Base-by-base conservation (phyloP, 345 rosid genomes). In the Psidium guajava region DNA sequence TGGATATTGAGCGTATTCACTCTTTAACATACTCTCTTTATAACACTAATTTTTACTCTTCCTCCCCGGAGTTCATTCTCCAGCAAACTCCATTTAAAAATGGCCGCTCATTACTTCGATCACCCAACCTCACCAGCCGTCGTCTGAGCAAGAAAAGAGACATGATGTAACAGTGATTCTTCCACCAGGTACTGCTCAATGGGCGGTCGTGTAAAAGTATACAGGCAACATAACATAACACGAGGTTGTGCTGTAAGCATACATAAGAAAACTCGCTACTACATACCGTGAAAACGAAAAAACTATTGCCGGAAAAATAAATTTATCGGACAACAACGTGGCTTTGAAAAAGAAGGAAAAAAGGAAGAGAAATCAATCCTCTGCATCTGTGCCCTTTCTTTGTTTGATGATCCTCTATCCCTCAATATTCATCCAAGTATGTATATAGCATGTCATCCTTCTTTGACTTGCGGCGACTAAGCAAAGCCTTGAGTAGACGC, bases 391-490 rank as follows among this genome's bases (percentile, higher is more conserved):
- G 61, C 50, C 27, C 54, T 56, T 58, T 61, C 84, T 82, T 20
- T 44, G 40, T 80, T 64, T 69, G 51, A 52, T 49, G 84, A 27
- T 53, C 52, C 54, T 53, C 64, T 13, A 83, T 4, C 22, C 87
- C 81, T 96, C 91, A 95, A 82, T 95, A 96, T 90, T 94, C 98
- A 85, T 95, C 98, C 91, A 96, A 89, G 84, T 95, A 95, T 54
- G 95, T 93, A 89, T 94, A 95, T 16, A 95, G 87, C 90, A 90
- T 92, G 32, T 95, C 99, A 59, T 96, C 99, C 87, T 95, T 96
- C 95, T 93, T 95, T 4, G 96, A 92, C 89, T 96, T 96, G 84
- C 98, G 99, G 73, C 98, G 91, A 87, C 99, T 95, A 74, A 96
- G 98, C 88, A 96, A 89, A 25, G 98, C 95, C 91, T 95, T 95